Evolutionary conservation across 2,329 filamentous ascomycete species (phyloP).

Genomic region (Aspergillus sclerotialis): DNA sequence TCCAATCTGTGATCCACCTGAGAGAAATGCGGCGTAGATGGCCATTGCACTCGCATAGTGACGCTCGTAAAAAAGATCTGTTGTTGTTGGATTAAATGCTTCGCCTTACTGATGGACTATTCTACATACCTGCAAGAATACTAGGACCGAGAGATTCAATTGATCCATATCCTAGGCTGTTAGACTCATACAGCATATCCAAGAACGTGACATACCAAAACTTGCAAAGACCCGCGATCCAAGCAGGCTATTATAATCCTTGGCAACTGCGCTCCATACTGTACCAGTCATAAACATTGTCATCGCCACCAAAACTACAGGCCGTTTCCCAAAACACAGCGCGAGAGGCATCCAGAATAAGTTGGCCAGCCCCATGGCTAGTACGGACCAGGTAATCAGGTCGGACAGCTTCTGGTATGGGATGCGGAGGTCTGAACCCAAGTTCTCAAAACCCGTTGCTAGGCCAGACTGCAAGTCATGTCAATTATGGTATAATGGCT

Average conservation of each 20-base stretch:
- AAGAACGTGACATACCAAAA: slow-evolving; percentile 14
- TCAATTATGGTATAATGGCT: slow-evolving; percentile 1
- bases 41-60: slow-evolving; percentile 27
- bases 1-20: slow-evolving; percentile 27
- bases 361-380: slow-evolving; percentile 23
- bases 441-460: slow-evolving; percentile 16
- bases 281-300: slow-evolving; percentile 21
- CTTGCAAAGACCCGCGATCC: slow-evolving; percentile 26
- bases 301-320: slow-evolving; percentile 24
- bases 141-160: slow-evolving; percentile 28
- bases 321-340: slow-evolving; percentile 33
- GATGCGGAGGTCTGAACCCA: slow-evolving; percentile 15
- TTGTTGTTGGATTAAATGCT: slow-evolving; percentile 5
- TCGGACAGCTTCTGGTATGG: slow-evolving; percentile 11
- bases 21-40: slow-evolving; percentile 24
- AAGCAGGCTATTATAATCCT: slow-evolving; percentile 23
- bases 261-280: slow-evolving; percentile 27
- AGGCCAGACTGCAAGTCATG: slow-evolving; percentile 12
- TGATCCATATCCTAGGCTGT: slow-evolving; percentile 14
- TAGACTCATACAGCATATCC: neutral
- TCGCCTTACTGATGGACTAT: neutral
- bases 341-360: slow-evolving; percentile 30
- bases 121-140: slow-evolving; percentile 21
- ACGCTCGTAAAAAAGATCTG: slow-evolving; percentile 21
- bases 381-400: slow-evolving; percentile 17